Evolutionary conservation across 371 early-diverging fungal genomes (phyloP), one percentile per base, ranked within the genome.

Genomic region (Fennellomyces sp.): DNA sequence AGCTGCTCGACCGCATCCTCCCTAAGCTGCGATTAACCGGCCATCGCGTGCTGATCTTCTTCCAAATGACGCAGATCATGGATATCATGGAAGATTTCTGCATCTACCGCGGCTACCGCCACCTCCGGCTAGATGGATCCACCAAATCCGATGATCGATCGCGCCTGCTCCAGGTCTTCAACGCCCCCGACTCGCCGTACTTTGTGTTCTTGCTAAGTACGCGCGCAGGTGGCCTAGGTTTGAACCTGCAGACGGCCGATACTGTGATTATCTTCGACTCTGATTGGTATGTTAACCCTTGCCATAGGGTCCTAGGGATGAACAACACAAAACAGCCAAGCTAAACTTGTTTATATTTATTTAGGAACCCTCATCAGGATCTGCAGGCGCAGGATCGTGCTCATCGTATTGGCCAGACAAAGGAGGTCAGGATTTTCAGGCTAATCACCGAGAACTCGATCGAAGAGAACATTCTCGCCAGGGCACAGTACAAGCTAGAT

Each of bases 341-440:
- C 10, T 11, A 10, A 36, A 13, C 53, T 60, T 39, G 5, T 29
- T 12, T n/a, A 25, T 42, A 5, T 42, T 23, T 21, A 27, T 49
- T 15, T 38, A 81, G 84, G 91, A 99, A 99, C 69, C 99, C 99
- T 19, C 97, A 97, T 66, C 95, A 94, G 59, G 99, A 99, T 82
- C 82, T 98, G 33, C 99, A 99, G 82, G 99, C 99, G 4, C 99
- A 98, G 78, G 99, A 99, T 78, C 95, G 99, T 75, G 99, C 99
- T 0, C 99, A 99, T 80, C 92, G 99, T 76, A 99, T 99, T 65
- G 99, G 99, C 17, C 99, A 99, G 78, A 99, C 92, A 15, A 97
- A 97, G 66, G 98, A 99, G 79, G 99, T 99, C 26, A 90, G 95
- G 42, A 96, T 99, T 52, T 91, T 98, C 74, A 88, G 99, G 31